A percentile compares a stretch with the other conserved stretches of the same genome.
phyloP scores from a whole-genome alignment of 2,329 filamentous ascomycete species.

The Curvularia sp. region DNA sequence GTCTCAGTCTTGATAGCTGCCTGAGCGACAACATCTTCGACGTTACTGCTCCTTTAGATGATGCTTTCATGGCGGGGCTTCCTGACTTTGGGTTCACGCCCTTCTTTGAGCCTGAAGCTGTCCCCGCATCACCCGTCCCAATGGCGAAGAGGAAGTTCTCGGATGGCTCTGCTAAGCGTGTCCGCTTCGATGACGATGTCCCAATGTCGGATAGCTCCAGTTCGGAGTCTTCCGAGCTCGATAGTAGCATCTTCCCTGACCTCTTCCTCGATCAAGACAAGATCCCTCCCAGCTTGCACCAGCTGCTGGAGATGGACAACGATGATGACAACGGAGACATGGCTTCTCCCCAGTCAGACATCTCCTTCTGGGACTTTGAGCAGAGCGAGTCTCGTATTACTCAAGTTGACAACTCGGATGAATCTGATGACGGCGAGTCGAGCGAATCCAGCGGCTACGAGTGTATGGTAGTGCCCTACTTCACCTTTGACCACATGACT shows the following conservation, averaged over 20 bases:
- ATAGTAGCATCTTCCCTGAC: slow-evolving; percentile 74
- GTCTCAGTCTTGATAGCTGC: slow-evolving; percentile 44
- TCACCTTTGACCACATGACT: slow-evolving; percentile 49
- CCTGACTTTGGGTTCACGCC: slow-evolving; percentile 45
- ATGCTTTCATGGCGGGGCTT: slow-evolving; percentile 34
- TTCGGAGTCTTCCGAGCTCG: slow-evolving; percentile 59
- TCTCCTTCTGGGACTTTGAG: slow-evolving; percentile 69
- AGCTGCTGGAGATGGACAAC: slow-evolving; percentile 69
- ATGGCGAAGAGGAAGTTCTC: slow-evolving; percentile 46
- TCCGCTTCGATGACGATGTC: slow-evolving; percentile 73
- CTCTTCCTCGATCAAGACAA: slow-evolving; percentile 79
- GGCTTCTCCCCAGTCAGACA: slow-evolving; percentile 47
- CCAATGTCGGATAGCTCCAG: slow-evolving; percentile 67
- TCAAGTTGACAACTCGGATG: slow-evolving; percentile 37
- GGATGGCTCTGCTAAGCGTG: slow-evolving; percentile 63
- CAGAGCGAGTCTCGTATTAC: slow-evolving; percentile 55
- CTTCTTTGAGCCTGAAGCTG: slow-evolving; percentile 51
- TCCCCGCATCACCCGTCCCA: slow-evolving; percentile 51
- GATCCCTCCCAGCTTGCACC: slow-evolving; percentile 74
- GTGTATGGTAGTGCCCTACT: slow-evolving; percentile 56
- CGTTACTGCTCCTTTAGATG: slow-evolving; percentile 38
- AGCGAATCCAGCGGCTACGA: slow-evolving; percentile 63
- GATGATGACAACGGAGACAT: slow-evolving; percentile 57
- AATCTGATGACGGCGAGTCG: slow-evolving; percentile 53
- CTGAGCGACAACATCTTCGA: slow-evolving; percentile 46